Percentiles rank a stretch among this genome's conserved stretches.
Conservation (phyloP, 2,329 filamentous ascomycete genomes). For the Nothophoma quercina region DNA sequence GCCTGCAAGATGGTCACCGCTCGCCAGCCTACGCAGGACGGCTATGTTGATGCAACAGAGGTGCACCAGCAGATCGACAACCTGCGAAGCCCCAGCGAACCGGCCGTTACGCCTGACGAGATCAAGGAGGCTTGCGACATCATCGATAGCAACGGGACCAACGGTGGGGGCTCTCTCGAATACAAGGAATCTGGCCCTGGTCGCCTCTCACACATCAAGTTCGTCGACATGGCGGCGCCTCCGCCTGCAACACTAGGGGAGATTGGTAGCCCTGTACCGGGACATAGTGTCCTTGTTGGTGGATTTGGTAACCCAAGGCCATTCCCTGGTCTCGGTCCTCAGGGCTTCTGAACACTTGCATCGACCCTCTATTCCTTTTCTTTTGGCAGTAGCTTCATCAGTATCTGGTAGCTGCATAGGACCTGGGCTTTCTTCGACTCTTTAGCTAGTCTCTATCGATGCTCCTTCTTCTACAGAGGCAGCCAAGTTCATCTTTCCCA, state of each 20-base stretch:
- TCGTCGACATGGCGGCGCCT: constrained; percentile 45
- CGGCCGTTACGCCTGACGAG: constrained; percentile 68
- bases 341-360: constrained; percentile 34
- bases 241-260: constrained; percentile 51
- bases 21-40: constrained; percentile 58
- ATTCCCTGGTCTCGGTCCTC: constrained; percentile 45
- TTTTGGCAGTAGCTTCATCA: constrained; percentile 23
- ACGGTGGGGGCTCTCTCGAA: constrained; percentile 90
- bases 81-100: constrained; percentile 66
- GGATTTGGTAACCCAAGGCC: constrained; percentile 36
- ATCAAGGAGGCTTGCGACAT: constrained; percentile 88
- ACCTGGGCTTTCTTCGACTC: constrained; percentile 23
- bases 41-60: constrained; percentile 73
- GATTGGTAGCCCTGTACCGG: constrained; percentile 57
- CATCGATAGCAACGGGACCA: constrained; percentile 77
- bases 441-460: constrained; percentile 25
- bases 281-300: constrained; percentile 51
- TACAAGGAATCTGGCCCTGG: constrained; percentile 63
- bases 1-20: constrained; percentile 73
- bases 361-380: constrained; percentile 11
- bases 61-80: constrained; percentile 71
- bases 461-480: constrained; percentile 24
- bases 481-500: constrained; percentile 30
- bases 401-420: constrained; percentile 22
- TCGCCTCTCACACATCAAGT: constrained; percentile 53